Percentiles rank a stretch among this genome's conserved stretches.
phyloP scores from a whole-genome alignment of 2,329 filamentous ascomycete species.

The Talaromyces sp. region DNA sequence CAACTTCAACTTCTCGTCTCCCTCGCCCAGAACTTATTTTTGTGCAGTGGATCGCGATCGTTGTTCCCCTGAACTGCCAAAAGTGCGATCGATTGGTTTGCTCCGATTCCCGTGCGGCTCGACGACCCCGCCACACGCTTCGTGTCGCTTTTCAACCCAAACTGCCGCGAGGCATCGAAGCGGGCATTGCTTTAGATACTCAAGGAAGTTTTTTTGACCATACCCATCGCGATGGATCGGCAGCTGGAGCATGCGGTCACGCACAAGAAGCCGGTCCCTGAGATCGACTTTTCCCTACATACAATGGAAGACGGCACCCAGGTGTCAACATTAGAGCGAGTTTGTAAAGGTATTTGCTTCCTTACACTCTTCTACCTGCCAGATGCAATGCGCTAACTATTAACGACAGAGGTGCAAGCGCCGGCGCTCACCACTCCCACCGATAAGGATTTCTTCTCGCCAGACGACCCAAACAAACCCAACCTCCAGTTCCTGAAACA shows the following conservation, averaged over 20 bases:
- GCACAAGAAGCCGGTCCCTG: conserved; percentile 90
- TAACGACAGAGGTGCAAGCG: conserved; percentile 78
- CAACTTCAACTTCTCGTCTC: neutral
- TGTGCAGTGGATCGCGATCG: too few species aligned
- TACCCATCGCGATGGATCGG: conserved; percentile 11
- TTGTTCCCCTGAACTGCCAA: neutral
- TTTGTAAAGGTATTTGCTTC: conserved; percentile 79
- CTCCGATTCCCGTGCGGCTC: neutral
- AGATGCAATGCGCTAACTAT: conserved; percentile 15
- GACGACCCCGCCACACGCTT: neutral
- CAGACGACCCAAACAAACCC: conserved; percentile 78
- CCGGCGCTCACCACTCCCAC: conserved; percentile 88
- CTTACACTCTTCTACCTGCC: neutral
- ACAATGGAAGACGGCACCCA: conserved; percentile 96
- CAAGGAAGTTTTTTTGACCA: neutral
- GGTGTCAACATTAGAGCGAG: conserved; percentile 90
- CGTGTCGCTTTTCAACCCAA: neutral
- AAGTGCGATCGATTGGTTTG: neutral
- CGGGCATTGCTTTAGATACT: neutral
- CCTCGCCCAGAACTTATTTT: neutral
- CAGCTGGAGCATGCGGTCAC: conserved; percentile 78
- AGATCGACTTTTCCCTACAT: conserved; percentile 98
- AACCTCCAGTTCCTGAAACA: conserved; percentile 94
- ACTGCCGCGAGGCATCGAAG: neutral
- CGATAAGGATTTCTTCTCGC: conserved; percentile 90